phyloP scores from a whole-genome alignment of 2,329 filamentous ascomycete genomes.

The Xylaria multiplex region DNA sequence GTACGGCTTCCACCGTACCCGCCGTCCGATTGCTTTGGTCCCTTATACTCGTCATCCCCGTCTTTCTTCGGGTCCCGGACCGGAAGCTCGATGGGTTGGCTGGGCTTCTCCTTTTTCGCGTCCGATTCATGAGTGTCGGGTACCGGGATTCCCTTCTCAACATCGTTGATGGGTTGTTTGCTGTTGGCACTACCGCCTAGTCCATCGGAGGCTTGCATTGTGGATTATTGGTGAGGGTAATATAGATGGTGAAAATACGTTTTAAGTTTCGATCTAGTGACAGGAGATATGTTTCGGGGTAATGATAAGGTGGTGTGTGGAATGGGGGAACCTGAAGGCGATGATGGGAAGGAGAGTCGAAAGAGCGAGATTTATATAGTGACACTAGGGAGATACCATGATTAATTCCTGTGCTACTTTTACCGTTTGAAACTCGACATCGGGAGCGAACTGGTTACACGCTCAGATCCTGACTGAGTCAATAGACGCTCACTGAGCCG shows the following conservation, averaged over 20 bases:
- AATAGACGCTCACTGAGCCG: no score
- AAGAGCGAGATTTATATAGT: background rate
- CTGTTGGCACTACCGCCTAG: background rate
- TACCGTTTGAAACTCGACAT: no score
- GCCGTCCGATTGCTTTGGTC: background rate
- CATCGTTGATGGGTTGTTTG: background rate
- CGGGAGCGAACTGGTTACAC: background rate
- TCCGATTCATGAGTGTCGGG: no score
- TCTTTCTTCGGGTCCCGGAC: background rate
- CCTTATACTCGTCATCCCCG: no score
- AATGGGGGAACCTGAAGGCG: background rate
- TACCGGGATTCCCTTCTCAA: background rate
- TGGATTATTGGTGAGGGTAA: background rate
- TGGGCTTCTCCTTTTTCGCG: background rate
- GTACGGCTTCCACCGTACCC: constrained; percentile 24
- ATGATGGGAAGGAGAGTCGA: background rate
- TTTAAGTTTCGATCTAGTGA: background rate
- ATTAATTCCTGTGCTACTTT: background rate
- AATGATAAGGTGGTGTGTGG: background rate
- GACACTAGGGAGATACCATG: background rate
- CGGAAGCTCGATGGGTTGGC: background rate
- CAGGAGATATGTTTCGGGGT: background rate
- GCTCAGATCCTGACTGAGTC: background rate
- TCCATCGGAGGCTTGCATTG: background rate
- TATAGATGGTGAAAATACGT: background rate